These are phyloP conservation scores for Chrysosporium queenslandicum DNA, from an alignment of 2,329 filamentous ascomycete genomes.

Conservation along the genomic window DNA sequence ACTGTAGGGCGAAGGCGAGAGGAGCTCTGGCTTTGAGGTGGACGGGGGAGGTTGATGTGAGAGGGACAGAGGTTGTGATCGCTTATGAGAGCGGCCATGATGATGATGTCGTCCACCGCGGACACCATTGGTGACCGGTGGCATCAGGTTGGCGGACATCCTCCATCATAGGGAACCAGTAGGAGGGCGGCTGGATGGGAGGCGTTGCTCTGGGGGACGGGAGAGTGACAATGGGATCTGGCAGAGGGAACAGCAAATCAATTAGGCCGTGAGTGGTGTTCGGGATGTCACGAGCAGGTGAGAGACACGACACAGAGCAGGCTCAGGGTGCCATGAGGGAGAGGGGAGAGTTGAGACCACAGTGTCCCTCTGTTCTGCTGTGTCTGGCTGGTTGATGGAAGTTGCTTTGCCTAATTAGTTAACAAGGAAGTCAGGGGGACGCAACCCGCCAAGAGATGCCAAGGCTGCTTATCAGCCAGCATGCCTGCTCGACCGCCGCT, in stretches of 20 bases:
- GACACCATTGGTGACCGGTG: constrained; percentile 16
- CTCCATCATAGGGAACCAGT: constrained; percentile 15
- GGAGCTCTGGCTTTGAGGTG: neutral
- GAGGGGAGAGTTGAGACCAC: neutral
- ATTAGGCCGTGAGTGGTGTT: neutral
- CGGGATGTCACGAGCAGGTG: neutral
- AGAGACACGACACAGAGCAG: neutral
- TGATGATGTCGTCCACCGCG: constrained; percentile 13
- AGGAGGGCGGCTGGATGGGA: neutral
- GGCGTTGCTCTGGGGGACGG: neutral
- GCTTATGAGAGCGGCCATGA: constrained; percentile 13
- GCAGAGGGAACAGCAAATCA: too few species aligned
- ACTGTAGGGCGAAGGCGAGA: neutral
- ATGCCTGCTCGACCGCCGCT: neutral
- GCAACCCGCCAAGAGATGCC: neutral
- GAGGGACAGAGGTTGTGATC: constrained; percentile 8
- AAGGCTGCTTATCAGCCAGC: neutral
- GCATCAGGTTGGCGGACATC: constrained; percentile 14
- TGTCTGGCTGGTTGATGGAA: neutral
- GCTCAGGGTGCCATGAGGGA: neutral
- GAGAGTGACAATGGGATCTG: too few species aligned
- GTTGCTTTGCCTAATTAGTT: neutral
- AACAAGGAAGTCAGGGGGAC: too few species aligned
- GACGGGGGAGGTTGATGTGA: neutral
- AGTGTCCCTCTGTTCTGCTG: neutral